Evolutionary conservation across 2,329 filamentous ascomycete species (phyloP), one percentile per base, ranked within the genome.

Genomic region (Davidsoniella virescens): DNA sequence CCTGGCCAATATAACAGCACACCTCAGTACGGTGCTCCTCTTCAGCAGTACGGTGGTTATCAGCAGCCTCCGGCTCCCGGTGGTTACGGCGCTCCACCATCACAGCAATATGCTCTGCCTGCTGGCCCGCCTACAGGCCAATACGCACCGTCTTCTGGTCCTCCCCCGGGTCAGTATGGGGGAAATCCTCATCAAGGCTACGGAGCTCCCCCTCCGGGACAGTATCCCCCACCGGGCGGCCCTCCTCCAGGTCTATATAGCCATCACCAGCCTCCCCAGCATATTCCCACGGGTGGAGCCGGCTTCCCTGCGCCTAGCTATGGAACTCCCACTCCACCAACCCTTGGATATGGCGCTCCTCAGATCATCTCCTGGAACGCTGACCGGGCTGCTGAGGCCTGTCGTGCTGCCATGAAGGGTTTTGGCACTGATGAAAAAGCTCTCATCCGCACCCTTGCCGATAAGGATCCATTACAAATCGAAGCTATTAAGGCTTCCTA

Each of bases 381-480:
- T 44, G 71, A 68, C 2, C 67, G 70, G 10, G 80, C 92, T 57
- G 83, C 86, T 0, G 76, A 87, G 52, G 75, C 71, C 3, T 69
- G 94, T 18, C 78, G 86, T 49, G 75, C 75, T 57, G 86, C 90
- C 2, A 94, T 95, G 87, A 94, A 94, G 64, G 87, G 87, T 0
- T 85, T 94, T 55, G 90, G 88, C 33, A 95, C 88, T 0, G 79
- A 96, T 59, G 88, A 95, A 63, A 82, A 79, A 59, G 64, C 74
- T 0, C 68, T 96, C 14, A 88, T 94, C 55, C 68, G 70, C 2
- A 68, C 81, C 2, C 68, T 96, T 7, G 68, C 82, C 2, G 75
- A 72, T 56, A 81, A 87, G 55, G 85, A 93, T 55, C 83, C 88
- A 1, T 68, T 87, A 4, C 84, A 94, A 62, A 73, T 92, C 55